A percentile compares a stretch with the other conserved stretches of the same genome.
These are phyloP conservation scores for Irpex sp. DNA, from an alignment of 1,284 basidiomycete genomes.

Conservation along the genomic window DNA sequence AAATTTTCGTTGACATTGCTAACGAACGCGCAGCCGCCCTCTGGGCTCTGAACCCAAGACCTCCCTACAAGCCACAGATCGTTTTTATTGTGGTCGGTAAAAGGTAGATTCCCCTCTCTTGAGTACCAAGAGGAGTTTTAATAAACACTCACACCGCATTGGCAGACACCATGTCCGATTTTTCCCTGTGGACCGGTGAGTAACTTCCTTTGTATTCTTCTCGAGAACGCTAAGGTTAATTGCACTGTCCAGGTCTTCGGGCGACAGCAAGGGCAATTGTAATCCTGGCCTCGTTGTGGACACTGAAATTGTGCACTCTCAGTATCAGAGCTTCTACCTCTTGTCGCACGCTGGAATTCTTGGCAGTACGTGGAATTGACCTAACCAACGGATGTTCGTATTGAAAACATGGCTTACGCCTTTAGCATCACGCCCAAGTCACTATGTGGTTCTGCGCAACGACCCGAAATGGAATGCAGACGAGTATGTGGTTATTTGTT, in stretches of 20 bases:
- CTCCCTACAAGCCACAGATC: constrained; percentile 20
- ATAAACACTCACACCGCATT: not conserved
- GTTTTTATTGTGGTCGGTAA: constrained; percentile 55
- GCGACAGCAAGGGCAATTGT: constrained; percentile 38
- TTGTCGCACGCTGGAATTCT: constrained; percentile 50
- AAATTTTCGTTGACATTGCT: not conserved
- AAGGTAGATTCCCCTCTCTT: constrained; percentile 28
- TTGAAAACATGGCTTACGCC: no score
- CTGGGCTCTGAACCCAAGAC: not conserved
- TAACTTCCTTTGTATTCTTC: not conserved
- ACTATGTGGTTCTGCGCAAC: constrained; percentile 59
- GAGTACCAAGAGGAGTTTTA: not conserved
- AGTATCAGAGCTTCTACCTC: constrained; percentile 54
- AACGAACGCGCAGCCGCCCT: not conserved
- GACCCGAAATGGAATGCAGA: constrained; percentile 34
- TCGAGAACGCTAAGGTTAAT: not conserved
- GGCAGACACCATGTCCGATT: constrained; percentile 46
- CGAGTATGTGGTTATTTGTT: constrained; percentile 25
- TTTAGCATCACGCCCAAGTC: constrained; percentile 46
- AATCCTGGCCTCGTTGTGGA: constrained; percentile 49
- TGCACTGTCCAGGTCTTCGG: not conserved
- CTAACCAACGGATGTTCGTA: not conserved
- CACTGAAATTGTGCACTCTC: constrained; percentile 37
- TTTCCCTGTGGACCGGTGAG: constrained; percentile 31
- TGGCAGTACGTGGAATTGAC: constrained; percentile 36